These are phyloP conservation scores for Aspergillus thermomutatus DNA, from an alignment of 2,329 filamentous ascomycete species.

Conservation along the genomic window DNA sequence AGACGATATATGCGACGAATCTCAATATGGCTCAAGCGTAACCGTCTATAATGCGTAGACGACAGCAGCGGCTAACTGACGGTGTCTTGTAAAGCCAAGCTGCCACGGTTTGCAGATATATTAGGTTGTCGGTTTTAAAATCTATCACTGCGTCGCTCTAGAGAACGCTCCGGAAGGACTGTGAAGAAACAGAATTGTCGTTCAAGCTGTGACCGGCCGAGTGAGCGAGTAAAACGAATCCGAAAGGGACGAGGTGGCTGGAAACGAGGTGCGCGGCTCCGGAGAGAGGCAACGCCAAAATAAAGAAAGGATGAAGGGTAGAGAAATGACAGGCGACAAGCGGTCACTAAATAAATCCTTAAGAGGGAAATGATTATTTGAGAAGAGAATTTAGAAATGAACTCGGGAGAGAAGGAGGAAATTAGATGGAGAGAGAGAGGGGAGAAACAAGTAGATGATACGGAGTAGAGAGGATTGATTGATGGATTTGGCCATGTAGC, in stretches of 20 bases:
- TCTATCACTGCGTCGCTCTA: slow-evolving; percentile 13
- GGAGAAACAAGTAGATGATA: slow-evolving; percentile 14
- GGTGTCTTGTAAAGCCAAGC: slow-evolving; percentile 2
- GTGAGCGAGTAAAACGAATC: slow-evolving; percentile 27
- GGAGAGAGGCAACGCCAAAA: slow-evolving; percentile 15
- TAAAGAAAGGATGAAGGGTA: slow-evolving; percentile 16
- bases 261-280: slow-evolving; percentile 30
- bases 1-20: slow-evolving; percentile 5
- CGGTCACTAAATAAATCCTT: slow-evolving; percentile 14
- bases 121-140: slow-evolving; percentile 14
- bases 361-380: slow-evolving; percentile 11
- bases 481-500: slow-evolving; percentile 16
- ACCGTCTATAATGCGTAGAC: slow-evolving; percentile 11
- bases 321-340: slow-evolving; percentile 13
- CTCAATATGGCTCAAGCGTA: slow-evolving; percentile 7
- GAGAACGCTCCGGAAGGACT: slow-evolving; percentile 16
- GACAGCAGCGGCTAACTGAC: slow-evolving; percentile 1
- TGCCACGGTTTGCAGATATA: slow-evolving; percentile 13
- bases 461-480: slow-evolving; percentile 11
- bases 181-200: slow-evolving; percentile 19
- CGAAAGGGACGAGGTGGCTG: slow-evolving; percentile 38
- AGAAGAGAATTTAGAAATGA: slow-evolving; percentile 23
- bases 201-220: slow-evolving; percentile 13
- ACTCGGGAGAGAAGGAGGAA: slow-evolving; percentile 12
- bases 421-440: slow-evolving; percentile 11